Evolutionary conservation across 108 stramenopile genomes (phyloP).

Genomic region (Cylindrotheca closterium): DNA sequence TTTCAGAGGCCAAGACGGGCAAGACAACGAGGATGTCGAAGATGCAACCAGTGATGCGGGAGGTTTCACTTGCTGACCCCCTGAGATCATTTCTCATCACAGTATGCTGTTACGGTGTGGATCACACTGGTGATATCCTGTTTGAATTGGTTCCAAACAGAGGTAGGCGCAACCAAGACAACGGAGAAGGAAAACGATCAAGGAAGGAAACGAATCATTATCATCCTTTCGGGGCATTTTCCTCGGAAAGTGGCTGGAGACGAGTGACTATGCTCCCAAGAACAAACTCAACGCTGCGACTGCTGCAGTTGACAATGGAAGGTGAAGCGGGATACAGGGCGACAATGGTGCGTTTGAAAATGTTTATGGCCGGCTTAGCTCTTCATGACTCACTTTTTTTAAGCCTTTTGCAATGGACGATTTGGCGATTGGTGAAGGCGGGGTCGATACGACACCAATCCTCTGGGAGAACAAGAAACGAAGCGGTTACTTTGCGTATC

Average conservation of each 20-base stretch:
- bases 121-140: constrained; percentile 79
- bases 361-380: background rate
- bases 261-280: constrained; percentile 75
- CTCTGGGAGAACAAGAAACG: constrained; percentile 59
- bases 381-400: background rate
- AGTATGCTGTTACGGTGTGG: constrained; percentile 72
- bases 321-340: constrained; percentile 58
- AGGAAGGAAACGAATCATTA: background rate
- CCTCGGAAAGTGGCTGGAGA: constrained; percentile 40
- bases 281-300: constrained; percentile 42
- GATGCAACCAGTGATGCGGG: background rate
- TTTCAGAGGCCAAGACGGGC: background rate
- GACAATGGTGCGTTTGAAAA: constrained; percentile 24
- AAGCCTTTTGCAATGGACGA: constrained; percentile 71
- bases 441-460: constrained; percentile 68
- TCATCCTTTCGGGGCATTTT: constrained; percentile 69
- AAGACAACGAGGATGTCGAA: background rate
- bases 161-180: background rate
- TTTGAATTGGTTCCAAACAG: constrained; percentile 66
- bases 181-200: background rate
- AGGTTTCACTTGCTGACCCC: constrained; percentile 6
- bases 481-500: constrained; percentile 78
- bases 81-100: constrained; percentile 55
- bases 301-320: constrained; percentile 79
- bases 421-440: constrained; percentile 67